Base-by-base conservation (phyloP, 768 basidiomycete genomes). In the Mycena amicta region DNA sequence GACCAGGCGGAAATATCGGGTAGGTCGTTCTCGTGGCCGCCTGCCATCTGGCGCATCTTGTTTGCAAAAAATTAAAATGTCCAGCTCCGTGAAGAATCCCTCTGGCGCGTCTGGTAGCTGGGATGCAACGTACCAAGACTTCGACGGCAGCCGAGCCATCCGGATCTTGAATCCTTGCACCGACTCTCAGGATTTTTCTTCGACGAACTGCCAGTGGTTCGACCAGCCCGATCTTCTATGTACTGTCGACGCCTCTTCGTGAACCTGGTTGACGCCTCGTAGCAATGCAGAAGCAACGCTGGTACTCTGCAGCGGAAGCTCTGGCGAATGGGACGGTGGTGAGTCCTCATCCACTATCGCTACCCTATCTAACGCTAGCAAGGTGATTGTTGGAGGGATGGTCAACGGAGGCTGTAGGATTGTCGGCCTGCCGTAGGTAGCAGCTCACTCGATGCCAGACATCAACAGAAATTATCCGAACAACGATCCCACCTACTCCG, bases 301-400 rank as follows among this genome's bases (percentile, higher is more conserved):
- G 90, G 90, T 93, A 93, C 70, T 87, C 91, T 3, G 82, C 84
- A 2, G 86, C 87, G 1, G 91, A 92, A 69, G 71, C 89, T 1
- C 79, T 89, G 4, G 62, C 43, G 22, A 37, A 37, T 18, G 33
- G 33, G 8, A 37, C 33, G 8, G 18, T 37, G 8, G 33, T 37
- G 8, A 37, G n/a, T n/a, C n/a, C n/a, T n/a, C n/a, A n/a, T n/a
- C n/a, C n/a, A n/a, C n/a, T n/a, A n/a, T n/a, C n/a, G n/a, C n/a
- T n/a, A n/a, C n/a, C n/a, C n/a, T n/a, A n/a, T n/a, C n/a, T n/a
- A 88, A 97, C 68, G 95, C 95, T 33, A 80, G 81, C 3, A 74
- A 95, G 30, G 87, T 84, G 5, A 78, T 97, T 62, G 87, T 95
- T 54, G 95, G 95, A 39, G 89, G 89, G 39, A 91, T 90, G 68